These are phyloP conservation scores for Phaffomyces thermotolerans DNA, from an alignment of 805 yeast genomes.

Conservation along the genomic window DNA sequence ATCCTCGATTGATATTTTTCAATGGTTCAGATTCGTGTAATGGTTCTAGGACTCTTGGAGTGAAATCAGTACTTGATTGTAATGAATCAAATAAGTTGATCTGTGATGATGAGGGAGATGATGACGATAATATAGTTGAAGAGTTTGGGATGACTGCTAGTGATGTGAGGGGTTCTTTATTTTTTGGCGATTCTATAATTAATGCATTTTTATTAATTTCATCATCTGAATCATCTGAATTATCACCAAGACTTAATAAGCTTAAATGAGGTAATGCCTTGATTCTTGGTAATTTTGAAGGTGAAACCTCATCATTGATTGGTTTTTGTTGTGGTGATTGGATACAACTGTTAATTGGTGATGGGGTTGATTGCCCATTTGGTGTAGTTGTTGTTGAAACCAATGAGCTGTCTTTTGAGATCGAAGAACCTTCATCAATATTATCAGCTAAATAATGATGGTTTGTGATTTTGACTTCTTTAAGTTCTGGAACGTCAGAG, in stretches of 20 bases:
- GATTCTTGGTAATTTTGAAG: constrained; percentile 21
- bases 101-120: background rate
- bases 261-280: constrained; percentile 21
- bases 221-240: constrained; percentile 12
- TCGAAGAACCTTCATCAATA: constrained; percentile 6
- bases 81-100: too few species aligned
- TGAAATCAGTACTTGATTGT: constrained; percentile 1
- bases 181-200: too few species aligned
- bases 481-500: background rate
- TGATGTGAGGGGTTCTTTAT: background rate
- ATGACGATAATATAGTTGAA: background rate
- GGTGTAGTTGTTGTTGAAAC: constrained; percentile 13
- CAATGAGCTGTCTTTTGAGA: background rate
- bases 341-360: constrained; percentile 7
- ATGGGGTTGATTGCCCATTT: constrained; percentile 20
- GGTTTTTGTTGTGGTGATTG: background rate
- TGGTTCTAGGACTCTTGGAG: constrained; percentile 8
- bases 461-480: background rate
- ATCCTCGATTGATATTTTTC: background rate
- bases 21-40: constrained; percentile 8
- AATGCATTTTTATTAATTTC: constrained; percentile 2
- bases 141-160: background rate
- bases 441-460: constrained; percentile 24
- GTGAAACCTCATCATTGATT: constrained; percentile 7
- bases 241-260: constrained; percentile 19